These are phyloP conservation scores for Magnusiomyces sp. DNA, from an alignment of 1,139 yeast genomes.

Conservation along the genomic window DNA sequence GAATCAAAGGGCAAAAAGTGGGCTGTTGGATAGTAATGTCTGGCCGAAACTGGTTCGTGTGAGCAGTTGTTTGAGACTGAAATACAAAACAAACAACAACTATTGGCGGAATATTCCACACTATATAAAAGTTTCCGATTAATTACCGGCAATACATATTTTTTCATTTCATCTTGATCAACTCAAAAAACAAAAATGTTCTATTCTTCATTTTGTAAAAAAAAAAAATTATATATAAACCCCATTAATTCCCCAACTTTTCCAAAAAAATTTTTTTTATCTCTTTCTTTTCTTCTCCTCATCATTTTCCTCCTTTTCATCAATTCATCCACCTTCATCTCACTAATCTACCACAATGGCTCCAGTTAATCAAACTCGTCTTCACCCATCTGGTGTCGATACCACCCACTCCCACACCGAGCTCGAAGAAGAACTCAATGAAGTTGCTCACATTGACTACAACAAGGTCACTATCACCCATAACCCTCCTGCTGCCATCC, in stretches of 20 bases:
- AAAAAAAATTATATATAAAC: constrained; percentile 1
- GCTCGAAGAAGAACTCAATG: constrained; percentile 34
- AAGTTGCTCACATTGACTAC: constrained; percentile 37
- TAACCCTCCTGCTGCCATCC: constrained; percentile 87
- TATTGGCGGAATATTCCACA: not conserved
- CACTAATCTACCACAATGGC: constrained; percentile 21
- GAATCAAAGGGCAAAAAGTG: too few species aligned
- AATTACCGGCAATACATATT: not conserved
- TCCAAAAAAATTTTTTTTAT: not conserved
- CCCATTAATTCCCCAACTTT: not conserved
- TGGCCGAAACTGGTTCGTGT: too few species aligned
- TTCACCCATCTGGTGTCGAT: constrained; percentile 38
- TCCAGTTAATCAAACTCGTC: constrained; percentile 35
- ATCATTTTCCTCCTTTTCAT: not conserved
- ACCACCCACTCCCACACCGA: constrained; percentile 32
- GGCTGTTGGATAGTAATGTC: too few species aligned
- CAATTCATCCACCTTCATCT: not conserved
- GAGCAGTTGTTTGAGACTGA: too few species aligned
- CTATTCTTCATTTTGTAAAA: too few species aligned
- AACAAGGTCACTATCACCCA: constrained; percentile 47
- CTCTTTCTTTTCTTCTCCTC: not conserved
- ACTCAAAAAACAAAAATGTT: too few species aligned
- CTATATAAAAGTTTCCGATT: not conserved
- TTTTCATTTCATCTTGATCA: not conserved
- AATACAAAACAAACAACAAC: too few species aligned